These are phyloP conservation scores for rapeseed (Brassica napus) DNA, from an alignment of 345 rosid genomes.

Conservation along the genomic window Da-Ae NC_063440.1:18397501-18398000, in stretches of 20 bases:
- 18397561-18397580: conserved; percentile 65
- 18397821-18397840: conserved; percentile 26
- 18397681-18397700: conserved; percentile 66
- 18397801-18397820: conserved; percentile 9
- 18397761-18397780: not conserved
- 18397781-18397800: not conserved
- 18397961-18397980: conserved; percentile 14
- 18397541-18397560: conserved; percentile 87
- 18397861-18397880: not conserved
- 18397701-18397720: conserved; percentile 72
- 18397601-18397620: conserved; percentile 69
- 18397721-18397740: conserved; percentile 66
- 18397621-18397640: conserved; percentile 74
- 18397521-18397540: conserved; percentile 70
- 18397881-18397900: not conserved
- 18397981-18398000: not conserved
- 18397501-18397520: conserved; percentile 72
- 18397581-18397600: conserved; percentile 77
- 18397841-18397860: conserved; percentile 7
- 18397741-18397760: conserved; percentile 53
- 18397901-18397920: conserved; percentile 19
- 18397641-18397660: conserved; percentile 73
- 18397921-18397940: conserved; percentile 23
- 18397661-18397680: conserved; percentile 91
- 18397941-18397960: conserved; percentile 9